Conservation (phyloP, 148 eudicot genomes). For the Persicaria maculosa region DNA sequence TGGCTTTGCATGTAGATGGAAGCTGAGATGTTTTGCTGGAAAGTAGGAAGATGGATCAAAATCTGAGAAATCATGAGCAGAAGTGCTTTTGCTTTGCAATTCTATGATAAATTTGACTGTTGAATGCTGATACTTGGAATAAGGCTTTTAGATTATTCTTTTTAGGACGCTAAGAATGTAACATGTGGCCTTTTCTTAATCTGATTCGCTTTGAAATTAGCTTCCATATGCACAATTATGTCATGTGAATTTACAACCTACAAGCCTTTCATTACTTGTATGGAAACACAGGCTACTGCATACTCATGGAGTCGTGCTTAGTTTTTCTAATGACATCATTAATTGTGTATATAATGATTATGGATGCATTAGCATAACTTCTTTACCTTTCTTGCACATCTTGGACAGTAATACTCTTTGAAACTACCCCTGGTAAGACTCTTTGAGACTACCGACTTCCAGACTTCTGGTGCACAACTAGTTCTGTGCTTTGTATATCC, state of each 20-base stretch:
- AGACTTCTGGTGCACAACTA: not conserved
- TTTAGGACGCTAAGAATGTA: not conserved
- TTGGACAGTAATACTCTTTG: no score
- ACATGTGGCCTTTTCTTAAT: not conserved
- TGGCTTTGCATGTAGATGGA: constrained; percentile 1
- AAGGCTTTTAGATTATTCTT: not conserved
- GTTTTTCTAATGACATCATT: not conserved
- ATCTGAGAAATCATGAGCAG: no score
- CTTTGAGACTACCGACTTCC: no score
- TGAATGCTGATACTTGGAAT: not conserved
- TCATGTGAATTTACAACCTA: not conserved
- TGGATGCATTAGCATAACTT: not conserved
- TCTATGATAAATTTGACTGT: not conserved
- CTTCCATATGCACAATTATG: not conserved
- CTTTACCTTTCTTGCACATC: not conserved
- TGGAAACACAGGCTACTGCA: not conserved
- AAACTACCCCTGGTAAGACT: no score
- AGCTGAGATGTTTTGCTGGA: not conserved
- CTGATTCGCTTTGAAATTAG: not conserved
- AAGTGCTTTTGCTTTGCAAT: not conserved
- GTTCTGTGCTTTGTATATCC: not conserved
- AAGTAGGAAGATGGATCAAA: not conserved
- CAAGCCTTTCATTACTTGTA: not conserved
- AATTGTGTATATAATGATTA: not conserved
- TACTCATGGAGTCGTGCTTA: not conserved